Conservation (phyloP, 2,329 filamentous ascomycete genomes). For the Tympanopsis confertula region DNA sequence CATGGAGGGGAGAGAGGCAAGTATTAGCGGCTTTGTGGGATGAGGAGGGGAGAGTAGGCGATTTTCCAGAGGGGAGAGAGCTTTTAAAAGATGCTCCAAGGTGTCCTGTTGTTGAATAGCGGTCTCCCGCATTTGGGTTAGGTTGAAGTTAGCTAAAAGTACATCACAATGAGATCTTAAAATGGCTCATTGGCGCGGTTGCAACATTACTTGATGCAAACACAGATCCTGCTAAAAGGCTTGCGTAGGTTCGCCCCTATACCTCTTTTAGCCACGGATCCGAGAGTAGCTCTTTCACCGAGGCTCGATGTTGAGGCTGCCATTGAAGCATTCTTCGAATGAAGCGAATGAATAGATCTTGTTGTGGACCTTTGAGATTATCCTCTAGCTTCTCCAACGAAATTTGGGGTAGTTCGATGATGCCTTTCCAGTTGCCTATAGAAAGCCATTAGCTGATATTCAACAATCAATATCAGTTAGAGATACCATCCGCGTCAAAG, state of each 20-base stretch:
- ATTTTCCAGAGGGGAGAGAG: slow-evolving; percentile 11
- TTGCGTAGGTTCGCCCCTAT: no score
- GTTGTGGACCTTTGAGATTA: background rate
- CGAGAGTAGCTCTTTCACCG: background rate
- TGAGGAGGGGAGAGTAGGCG: slow-evolving; percentile 10
- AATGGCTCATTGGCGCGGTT: no score
- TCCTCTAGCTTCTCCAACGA: background rate
- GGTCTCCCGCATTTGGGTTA: no score
- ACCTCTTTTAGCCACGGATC: background rate
- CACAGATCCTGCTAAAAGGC: no score
- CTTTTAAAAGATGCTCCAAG: slow-evolving; percentile 7
- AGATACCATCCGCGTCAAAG: background rate
- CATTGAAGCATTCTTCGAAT: background rate
- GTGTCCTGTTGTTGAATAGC: slow-evolving; percentile 5
- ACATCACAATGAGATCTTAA: no score
- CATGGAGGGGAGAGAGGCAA: slow-evolving; percentile 16
- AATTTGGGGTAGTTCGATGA: background rate
- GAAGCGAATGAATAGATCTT: background rate
- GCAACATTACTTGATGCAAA: no score
- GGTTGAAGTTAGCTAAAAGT: no score
- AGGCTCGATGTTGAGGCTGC: background rate
- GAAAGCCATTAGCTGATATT: background rate
- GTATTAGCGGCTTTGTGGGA: slow-evolving; percentile 20
- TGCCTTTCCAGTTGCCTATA: background rate
- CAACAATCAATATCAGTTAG: background rate